phyloP scores from a whole-genome alignment of 768 basidiomycete genomes.

The Leccinum uliginosum region DNA sequence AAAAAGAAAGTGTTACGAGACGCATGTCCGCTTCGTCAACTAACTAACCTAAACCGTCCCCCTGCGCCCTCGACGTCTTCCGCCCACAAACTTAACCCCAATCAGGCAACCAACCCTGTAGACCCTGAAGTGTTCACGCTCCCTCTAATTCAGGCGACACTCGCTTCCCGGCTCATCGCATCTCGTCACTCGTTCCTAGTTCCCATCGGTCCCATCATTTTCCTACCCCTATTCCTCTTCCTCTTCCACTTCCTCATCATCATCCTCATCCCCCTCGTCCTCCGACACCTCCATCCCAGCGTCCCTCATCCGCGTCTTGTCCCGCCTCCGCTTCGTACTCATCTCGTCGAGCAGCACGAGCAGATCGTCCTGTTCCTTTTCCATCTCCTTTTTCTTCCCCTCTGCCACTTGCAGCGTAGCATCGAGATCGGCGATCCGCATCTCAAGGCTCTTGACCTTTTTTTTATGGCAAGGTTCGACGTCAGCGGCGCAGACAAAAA shows the following conservation, averaged over 20 bases:
- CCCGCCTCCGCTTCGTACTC: conserved; percentile 75
- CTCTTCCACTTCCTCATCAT: conserved; percentile 40
- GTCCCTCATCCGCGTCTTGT: conserved; percentile 73
- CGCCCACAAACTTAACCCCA: neutral
- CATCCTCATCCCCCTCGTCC: conserved; percentile 77
- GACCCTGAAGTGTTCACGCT: neutral
- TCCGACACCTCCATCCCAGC: conserved; percentile 87
- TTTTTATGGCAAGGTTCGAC: conserved; percentile 16
- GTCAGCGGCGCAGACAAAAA: neutral
- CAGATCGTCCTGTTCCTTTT: conserved; percentile 96
- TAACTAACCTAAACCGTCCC: neutral
- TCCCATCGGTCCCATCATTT: neutral
- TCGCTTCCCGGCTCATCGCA: neutral
- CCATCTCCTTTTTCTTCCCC: conserved; percentile 71
- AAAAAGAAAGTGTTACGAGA: neutral
- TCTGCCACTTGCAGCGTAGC: conserved; percentile 49
- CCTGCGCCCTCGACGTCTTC: neutral
- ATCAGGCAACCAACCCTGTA: neutral
- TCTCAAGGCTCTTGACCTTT: conserved; percentile 44
- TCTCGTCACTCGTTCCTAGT: neutral
- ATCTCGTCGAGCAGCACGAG: conserved; percentile 92
- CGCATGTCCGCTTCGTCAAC: neutral
- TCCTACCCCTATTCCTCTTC: conserved; percentile 11
- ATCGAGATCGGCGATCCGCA: conserved; percentile 44
- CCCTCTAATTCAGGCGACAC: neutral